phyloP scores from a whole-genome alignment of 1,139 yeast species.

The Suhomyces chickasaworum region DNA sequence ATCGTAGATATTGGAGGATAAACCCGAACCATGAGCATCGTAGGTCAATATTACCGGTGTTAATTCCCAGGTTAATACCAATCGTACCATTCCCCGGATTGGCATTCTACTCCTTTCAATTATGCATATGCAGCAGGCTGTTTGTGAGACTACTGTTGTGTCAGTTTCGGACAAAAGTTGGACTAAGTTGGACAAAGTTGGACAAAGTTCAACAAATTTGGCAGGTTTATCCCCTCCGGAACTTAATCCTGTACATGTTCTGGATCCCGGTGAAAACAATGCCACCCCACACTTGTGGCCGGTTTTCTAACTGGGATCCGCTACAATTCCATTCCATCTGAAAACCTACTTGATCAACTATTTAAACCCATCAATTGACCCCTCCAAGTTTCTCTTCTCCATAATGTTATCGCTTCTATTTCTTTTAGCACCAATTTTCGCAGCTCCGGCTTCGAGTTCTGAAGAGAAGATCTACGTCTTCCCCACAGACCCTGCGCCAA shows the following conservation, averaged over 20 bases:
- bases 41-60: too few species aligned
- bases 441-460: slow-evolving; percentile 1
- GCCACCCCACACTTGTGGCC: not conserved
- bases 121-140: not conserved
- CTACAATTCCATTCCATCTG: not conserved
- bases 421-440: slow-evolving; percentile 4
- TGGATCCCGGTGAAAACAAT: not conserved
- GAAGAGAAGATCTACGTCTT: not conserved
- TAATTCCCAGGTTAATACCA: too few species aligned
- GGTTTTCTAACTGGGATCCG: not conserved
- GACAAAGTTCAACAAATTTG: too few species aligned
- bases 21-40: too few species aligned
- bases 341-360: not conserved
- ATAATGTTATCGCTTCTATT: not conserved
- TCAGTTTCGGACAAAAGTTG: not conserved
- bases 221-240: not conserved
- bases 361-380: not conserved
- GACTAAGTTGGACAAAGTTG: too few species aligned
- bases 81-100: not conserved
- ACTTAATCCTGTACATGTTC: not conserved
- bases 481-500: slow-evolving; percentile 2
- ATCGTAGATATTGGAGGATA: not conserved
- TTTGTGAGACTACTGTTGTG: not conserved
- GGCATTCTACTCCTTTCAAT: not conserved
- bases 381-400: not conserved